phyloP scores from a whole-genome alignment of 2,329 filamentous ascomycete genomes.

The Sporothrix schenckii region DNA sequence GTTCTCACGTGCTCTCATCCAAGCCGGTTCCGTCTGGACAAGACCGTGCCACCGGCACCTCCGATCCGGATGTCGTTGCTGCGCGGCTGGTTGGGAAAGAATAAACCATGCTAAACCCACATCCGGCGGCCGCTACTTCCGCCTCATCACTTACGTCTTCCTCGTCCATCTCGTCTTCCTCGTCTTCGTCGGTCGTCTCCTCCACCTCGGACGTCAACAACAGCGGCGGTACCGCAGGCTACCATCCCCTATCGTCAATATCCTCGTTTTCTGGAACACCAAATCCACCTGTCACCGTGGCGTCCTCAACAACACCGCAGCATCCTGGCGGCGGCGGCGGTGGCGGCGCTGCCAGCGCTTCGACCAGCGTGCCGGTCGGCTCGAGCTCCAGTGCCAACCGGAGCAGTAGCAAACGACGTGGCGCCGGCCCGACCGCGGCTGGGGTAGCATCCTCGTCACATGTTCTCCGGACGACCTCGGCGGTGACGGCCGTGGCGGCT shows the following conservation, averaged over 20 bases:
- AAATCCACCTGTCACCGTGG: constrained; percentile 13
- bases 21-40: neutral
- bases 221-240: neutral
- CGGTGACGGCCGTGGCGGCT: constrained; percentile 34
- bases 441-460: constrained; percentile 37
- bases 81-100: neutral
- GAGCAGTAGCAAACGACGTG: constrained; percentile 39
- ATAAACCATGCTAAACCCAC: constrained; percentile 22
- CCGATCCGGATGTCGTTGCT: neutral
- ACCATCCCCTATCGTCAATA: neutral
- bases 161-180: constrained; percentile 15
- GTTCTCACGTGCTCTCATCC: neutral
- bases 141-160: constrained; percentile 16
- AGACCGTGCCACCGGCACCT: neutral
- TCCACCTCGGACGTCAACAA: constrained; percentile 19
- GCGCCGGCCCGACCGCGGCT: constrained; percentile 29
- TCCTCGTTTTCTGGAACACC: neutral
- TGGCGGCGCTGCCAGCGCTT: neutral
- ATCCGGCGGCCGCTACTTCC: constrained; percentile 15
- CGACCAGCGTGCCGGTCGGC: neutral
- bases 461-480: constrained; percentile 42
- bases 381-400: constrained; percentile 9
- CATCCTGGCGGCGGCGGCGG: neutral
- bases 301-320: constrained; percentile 7
- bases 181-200: constrained; percentile 21